These are phyloP conservation scores for Creolimax fragrantissima DNA, from an alignment of 78 protist genomes.

Conservation along the genomic window DNA sequence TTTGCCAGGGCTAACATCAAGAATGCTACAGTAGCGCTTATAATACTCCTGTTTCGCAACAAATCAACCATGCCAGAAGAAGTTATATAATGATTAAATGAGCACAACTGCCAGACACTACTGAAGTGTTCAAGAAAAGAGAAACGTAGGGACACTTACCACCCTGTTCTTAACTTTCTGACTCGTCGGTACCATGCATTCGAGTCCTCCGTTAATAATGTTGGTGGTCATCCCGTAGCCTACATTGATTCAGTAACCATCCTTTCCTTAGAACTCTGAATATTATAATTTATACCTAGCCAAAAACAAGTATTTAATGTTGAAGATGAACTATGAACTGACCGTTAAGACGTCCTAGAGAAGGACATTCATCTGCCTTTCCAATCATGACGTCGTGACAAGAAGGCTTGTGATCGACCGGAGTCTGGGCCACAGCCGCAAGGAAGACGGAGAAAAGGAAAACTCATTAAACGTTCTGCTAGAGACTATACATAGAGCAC, in stretches of 20 bases:
- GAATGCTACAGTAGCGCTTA: neutral
- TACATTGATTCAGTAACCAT: neutral
- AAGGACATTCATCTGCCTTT: neutral
- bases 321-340: no score
- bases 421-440: no score
- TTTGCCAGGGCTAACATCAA: neutral
- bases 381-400: neutral
- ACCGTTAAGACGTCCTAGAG: neutral
- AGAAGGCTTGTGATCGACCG: neutral
- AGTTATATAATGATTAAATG: neutral
- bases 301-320: neutral
- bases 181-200: neutral
- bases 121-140: neutral
- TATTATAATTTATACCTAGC: neutral
- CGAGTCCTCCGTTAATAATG: constrained; percentile 4
- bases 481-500: no score
- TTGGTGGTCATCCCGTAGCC: constrained; percentile 1
- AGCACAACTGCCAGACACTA: neutral
- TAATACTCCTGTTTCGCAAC: neutral
- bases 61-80: neutral
- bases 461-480: no score
- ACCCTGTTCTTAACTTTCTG: neutral
- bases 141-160: neutral
- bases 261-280: neutral
- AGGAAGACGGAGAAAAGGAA: no score